These are phyloP conservation scores for Epichloe baconii DNA, from an alignment of 2,329 filamentous ascomycete species.

Conservation along the genomic window DNA sequence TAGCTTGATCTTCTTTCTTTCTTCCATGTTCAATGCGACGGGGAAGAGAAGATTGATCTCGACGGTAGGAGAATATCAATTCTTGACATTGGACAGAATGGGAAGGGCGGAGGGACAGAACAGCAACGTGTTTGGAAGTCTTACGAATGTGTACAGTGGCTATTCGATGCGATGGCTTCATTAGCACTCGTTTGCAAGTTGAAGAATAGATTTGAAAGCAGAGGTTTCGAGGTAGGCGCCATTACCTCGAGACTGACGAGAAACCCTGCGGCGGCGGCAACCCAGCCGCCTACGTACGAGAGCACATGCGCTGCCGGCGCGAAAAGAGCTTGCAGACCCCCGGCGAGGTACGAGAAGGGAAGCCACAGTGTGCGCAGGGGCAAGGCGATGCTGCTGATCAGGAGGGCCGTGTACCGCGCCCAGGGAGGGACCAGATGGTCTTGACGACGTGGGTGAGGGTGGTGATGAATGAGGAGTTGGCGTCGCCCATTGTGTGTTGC, in stretches of 20 bases:
- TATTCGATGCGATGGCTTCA: slow-evolving; percentile 7
- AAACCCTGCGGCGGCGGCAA: not conserved
- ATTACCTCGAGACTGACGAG: slow-evolving; percentile 5
- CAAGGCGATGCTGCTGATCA: slow-evolving; percentile 9
- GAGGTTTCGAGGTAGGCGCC: not conserved
- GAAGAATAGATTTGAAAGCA: no score
- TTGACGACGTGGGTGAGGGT: slow-evolving; percentile 14
- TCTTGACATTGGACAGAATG: no score
- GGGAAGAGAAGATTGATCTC: not conserved
- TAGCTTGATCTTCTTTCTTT: not conserved
- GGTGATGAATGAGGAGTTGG: slow-evolving; percentile 11
- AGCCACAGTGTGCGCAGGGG: slow-evolving; percentile 3
- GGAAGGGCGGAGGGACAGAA: not conserved
- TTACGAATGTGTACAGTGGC: slow-evolving; percentile 31
- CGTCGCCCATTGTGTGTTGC: slow-evolving; percentile 7
- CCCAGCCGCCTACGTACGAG: slow-evolving; percentile 3
- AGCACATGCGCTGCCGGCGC: slow-evolving; percentile 4
- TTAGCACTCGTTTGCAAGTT: no score
- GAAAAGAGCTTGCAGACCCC: not conserved
- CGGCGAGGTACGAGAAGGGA: slow-evolving; percentile 1
- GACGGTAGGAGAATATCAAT: no score
- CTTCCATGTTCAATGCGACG: not conserved
- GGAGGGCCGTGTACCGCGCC: slow-evolving; percentile 11
- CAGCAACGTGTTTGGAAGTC: slow-evolving; percentile 5
- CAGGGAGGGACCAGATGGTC: slow-evolving; percentile 17